Conservation (phyloP, 116 monocot genomes). For the Papilionanthe hybrid region DNA sequence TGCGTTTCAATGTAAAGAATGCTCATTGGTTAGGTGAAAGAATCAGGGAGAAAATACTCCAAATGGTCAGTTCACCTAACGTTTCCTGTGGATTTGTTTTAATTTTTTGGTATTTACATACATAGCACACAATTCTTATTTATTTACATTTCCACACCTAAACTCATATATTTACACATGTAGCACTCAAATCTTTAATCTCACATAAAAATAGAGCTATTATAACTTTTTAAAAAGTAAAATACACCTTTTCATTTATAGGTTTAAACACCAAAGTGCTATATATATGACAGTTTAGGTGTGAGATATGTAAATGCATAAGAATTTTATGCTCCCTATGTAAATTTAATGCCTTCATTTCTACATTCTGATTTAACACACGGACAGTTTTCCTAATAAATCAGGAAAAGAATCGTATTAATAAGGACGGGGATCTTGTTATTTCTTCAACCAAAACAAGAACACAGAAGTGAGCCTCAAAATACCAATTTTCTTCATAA, state of each 20-base stretch:
- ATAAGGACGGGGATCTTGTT: conserved; percentile 94
- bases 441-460: conserved; percentile 93
- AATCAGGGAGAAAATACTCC: conserved; percentile 76
- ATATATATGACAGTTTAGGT: no score
- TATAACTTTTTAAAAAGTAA: no score
- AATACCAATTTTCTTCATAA: conserved; percentile 7
- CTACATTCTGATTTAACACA: background rate
- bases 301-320: no score
- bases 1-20: conserved; percentile 89
- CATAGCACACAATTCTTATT: no score
- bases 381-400: background rate
- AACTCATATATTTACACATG: no score
- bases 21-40: conserved; percentile 86
- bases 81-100: background rate
- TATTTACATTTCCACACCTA: no score
- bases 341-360: background rate
- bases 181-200: no score
- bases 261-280: no score
- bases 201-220: no score
- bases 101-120: background rate
- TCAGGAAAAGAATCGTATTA: conserved; percentile 95
- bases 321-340: no score
- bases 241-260: no score
- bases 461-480: conserved; percentile 72
- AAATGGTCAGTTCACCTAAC: conserved; percentile 49